Evolutionary conservation across 352 stramenopile species (phyloP), one percentile per base, ranked within the genome.

Genomic region (Elongisporangium anandrum): DNA sequence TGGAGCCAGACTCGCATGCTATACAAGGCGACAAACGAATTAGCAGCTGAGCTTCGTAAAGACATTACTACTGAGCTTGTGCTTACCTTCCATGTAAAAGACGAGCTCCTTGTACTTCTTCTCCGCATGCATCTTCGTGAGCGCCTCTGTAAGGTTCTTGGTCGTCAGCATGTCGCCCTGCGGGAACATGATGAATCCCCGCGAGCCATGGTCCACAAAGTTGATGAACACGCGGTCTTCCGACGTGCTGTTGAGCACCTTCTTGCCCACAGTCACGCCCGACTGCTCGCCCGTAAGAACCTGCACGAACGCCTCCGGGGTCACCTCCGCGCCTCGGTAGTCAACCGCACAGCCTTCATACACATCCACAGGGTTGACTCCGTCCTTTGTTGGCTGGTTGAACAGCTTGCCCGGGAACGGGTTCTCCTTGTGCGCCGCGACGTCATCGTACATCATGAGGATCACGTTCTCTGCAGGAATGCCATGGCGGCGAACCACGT

Each of bases 401-500:
- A 91, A 98, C 2, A 97, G 71, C 72, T 94, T 71, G 2, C 90
- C 92, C 0, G 83, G 82, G 63, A 94, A 94, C 23, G 92, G 90
- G 54, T 97, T 98, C 26, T 77, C 61, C n/a, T 75, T 50, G 66
- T 82, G 75, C 59, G 66, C 67, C 0, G 90, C 88, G n/a, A 92
- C 84, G 63, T 98, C 92, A 66, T 97, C 88, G 72, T 94, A 96
- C 85, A 94, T 96, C 89, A 98, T 96, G 45, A 97, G 80, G 58
- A 98, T 81, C 38, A 97, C 88, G 59, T 96, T 92, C 53, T 96
- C 85, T 15, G 56, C 68, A 9, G 87, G 81, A 45, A 97, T 96
- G 12, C 92, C 92, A 62, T 96, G 88, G 50, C 77, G 74, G 1
- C 81, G 80, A 41, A 97, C 81, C 38, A 97, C 80, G 61, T 97